Base-by-base conservation (phyloP, 2,329 filamentous ascomycete species). In the Pestalotiopsis sp. region DNA sequence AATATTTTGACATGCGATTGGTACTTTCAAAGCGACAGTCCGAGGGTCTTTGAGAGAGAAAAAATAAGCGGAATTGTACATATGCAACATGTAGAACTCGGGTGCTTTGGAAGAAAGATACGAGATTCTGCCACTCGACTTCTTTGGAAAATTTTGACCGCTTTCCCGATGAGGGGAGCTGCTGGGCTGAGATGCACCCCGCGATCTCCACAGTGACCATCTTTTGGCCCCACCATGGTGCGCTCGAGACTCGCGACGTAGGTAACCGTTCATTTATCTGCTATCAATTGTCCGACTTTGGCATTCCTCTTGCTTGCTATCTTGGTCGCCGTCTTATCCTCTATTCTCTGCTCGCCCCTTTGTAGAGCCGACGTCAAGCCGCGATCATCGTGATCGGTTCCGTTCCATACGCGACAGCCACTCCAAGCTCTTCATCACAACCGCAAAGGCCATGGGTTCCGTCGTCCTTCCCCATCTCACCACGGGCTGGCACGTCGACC, bases 401-500 rank as follows among this genome's bases (percentile, higher is more conserved):
- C n/a, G 6, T n/a, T 52, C 10, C 2, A n/a, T 9, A n/a, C 35
- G 6, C 38, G 5, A n/a, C 26, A 44, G 6, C 11, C 35, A n/a
- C 11, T 14, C 14, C 11, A 17, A 14, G 4, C 24, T 62, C 6
- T 5, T 10, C 3, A 58, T n/a, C 52, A 39, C 3, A 5, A 24
- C 5, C 6, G 20, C 14, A n/a, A 48, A 9, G 30, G 35, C 22
- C 70, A 88, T 88, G 86, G 94, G 94, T 75, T 97, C 94, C 75
- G 92, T 98, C 70, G 92, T 97, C 63, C 89, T 99, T 65, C 95
- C 95, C 59, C 95, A 98, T 81, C 88, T 99, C 60, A 88, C 89
- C 74, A 94, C 92, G 56, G 96, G 93, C 80, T 99, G 95, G 96
- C 96, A 99, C 81, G 96, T 99, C 77, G 96, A 98, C 85, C 94